Base-by-base conservation (phyloP, 345 rosid genomes). In the Alliaria petiolata region DNA sequence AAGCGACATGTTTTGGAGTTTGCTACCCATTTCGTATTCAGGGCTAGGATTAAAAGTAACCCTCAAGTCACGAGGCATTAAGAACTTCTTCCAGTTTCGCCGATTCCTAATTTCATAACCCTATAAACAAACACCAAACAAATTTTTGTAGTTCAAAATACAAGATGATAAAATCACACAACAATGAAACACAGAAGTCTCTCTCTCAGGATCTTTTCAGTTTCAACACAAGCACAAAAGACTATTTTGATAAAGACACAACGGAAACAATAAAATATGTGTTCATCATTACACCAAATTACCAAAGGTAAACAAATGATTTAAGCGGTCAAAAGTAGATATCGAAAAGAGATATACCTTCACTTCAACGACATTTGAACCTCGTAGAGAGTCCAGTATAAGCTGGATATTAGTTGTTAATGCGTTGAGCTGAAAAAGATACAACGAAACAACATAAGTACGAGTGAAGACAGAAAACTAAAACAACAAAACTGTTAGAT, bases 31-130 rank as follows among this genome's bases (percentile, higher is more conserved):
- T 58, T 4, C 19, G 26, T 25, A 3, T 26, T 60, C n/a, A 12
- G 82, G 54, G 53, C 77, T 70, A 25, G 4, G 28, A 65, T 28
- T 26, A 66, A 57, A 68, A 38, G 85, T 79, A 67, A 74, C 62
- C 43, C 80, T 79, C 58, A 70, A 65, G 19, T 78, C 39, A 55
- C 71, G 52, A 28, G 86, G 87, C 83, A 86, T 69, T 35, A 85
- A 46, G 85, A 85, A 87, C 13, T 42, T 65, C 80, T 22, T 68
- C 96, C 93, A 87, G 12, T 79, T 91, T 52, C 62, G 45, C 12
- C 79, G 77, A 69, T 69, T 86, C 74, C 90, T 83, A 14, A 87
- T 53, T 22, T 83, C 85, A 50, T 88, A 86, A 38, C 86, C 91
- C 96, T 90, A 55, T 17, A 77, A 75, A 17, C 39, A 61, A 60